Evolutionary conservation across 345 rosid genomes (phyloP), one percentile per base, ranked within the genome.

Genomic region (Rhizophora mangle): DNA sequence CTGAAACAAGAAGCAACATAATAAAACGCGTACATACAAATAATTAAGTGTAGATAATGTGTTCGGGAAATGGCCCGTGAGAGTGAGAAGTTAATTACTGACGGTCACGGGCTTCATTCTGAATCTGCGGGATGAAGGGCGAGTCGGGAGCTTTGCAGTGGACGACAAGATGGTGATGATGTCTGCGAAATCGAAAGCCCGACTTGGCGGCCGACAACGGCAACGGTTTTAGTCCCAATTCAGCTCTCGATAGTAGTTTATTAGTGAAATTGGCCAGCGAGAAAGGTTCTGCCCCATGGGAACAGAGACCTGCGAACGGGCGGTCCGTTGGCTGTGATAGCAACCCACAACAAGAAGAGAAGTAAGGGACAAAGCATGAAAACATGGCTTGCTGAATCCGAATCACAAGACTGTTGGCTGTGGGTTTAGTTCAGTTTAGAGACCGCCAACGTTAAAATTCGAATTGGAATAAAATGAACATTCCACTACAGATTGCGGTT

Each of bases 131-230:
- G 18, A 15, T 15, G 11, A 53, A 27, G 4, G 76, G 37, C 26
- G 81, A 62, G 39, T 34, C 74, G 24, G 78, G n/a, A 69, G 72
- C 69, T 54, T 64, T 76, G 81, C 77, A 79, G 22, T 54, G 83
- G 57, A 73, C 43, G 18, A 60, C 63, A 52, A 74, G 39, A 54
- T 18, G 49, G 49, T 3, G 49, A 13, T 11, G 18, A 43, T 43
- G 63, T 13, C 68, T 62, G 18, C 72, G 0, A 29, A 63, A 74
- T 5, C 74, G 75, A 56, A 51, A 69, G 71, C 59, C 61, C 73
- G 60, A 56, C 51, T 27, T 1, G 61, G 39, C 6, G 8, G 75
- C 20, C 7, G 75, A 60, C 51, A 77, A 74, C 37, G 37, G 37
- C 37, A 34, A 34, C 1, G 37, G 37, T 34, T 8, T 34, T 8